Evolutionary conservation across 2,329 filamentous ascomycete species (phyloP).

Genomic region (Calonectria henricotiae): DNA sequence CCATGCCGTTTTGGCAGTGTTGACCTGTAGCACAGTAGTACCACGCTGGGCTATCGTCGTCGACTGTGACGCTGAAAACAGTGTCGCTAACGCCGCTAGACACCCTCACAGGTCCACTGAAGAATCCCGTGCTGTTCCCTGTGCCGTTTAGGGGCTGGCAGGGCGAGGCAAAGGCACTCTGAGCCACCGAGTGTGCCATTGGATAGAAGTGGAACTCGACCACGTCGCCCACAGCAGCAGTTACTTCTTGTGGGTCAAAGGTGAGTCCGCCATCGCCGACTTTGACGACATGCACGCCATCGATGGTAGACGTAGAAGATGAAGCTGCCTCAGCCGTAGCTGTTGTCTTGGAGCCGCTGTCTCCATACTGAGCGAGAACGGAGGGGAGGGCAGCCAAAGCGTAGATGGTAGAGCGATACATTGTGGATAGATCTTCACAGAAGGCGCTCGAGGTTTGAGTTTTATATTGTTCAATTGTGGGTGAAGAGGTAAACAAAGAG

Average conservation of each 20-base stretch:
- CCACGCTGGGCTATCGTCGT: slow-evolving; percentile 73
- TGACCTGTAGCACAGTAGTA: slow-evolving; percentile 74
- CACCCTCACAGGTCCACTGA: slow-evolving; percentile 52
- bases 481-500: background rate
- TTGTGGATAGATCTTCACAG: slow-evolving; percentile 24
- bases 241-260: slow-evolving; percentile 69
- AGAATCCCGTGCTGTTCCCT: slow-evolving; percentile 66
- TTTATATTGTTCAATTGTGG: background rate
- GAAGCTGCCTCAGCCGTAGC: slow-evolving; percentile 15
- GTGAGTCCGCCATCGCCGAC: slow-evolving; percentile 56
- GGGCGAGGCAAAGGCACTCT: slow-evolving; percentile 74
- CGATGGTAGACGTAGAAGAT: slow-evolving; percentile 1
- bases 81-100: slow-evolving; percentile 36
- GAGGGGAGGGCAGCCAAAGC: slow-evolving; percentile 38
- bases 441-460: too few species aligned
- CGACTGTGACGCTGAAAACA: slow-evolving; percentile 46
- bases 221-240: slow-evolving; percentile 66
- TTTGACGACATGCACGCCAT: slow-evolving; percentile 47
- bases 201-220: slow-evolving; percentile 65
- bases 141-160: slow-evolving; percentile 69
- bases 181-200: slow-evolving; percentile 74
- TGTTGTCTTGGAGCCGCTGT: slow-evolving; percentile 1
- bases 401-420: slow-evolving; percentile 43
- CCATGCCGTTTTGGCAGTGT: slow-evolving; percentile 76
- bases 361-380: slow-evolving; percentile 37